Evolutionary conservation across 1,284 basidiomycete genomes (phyloP).

Genomic region (Papiliotrema nemorosa): DNA sequence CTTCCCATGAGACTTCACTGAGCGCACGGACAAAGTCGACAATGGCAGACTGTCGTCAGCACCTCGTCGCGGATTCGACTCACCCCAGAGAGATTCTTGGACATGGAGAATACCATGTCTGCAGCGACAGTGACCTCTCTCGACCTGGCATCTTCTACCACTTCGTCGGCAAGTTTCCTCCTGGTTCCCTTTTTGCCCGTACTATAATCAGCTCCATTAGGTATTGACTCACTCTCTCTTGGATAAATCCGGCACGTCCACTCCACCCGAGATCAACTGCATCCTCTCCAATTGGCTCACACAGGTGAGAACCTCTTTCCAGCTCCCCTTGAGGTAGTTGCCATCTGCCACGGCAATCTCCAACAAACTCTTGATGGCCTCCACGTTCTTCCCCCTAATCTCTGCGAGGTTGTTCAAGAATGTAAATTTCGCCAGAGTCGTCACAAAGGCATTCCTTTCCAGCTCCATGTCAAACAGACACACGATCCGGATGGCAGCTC

Average conservation of each 20-base stretch:
- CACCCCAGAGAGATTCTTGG: constrained; percentile 90
- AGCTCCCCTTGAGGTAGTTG: constrained; percentile 89
- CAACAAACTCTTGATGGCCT: constrained; percentile 88
- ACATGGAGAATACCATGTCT: constrained; percentile 98
- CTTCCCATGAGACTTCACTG: constrained; percentile 98
- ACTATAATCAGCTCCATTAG: not conserved
- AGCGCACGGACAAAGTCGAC: constrained; percentile 96
- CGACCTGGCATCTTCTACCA: constrained; percentile 94
- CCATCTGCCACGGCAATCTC: constrained; percentile 92
- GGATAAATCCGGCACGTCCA: constrained; percentile 74
- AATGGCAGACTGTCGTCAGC: constrained; percentile 72
- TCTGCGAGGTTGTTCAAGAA: constrained; percentile 94
- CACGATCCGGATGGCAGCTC: constrained; percentile 84
- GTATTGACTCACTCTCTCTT: constrained; percentile 64
- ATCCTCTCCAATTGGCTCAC: constrained; percentile 96
- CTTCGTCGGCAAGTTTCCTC: constrained; percentile 71
- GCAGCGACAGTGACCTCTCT: constrained; percentile 98
- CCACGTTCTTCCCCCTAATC: constrained; percentile 98
- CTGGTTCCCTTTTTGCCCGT: constrained; percentile 10
- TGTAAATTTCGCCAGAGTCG: constrained; percentile 95
- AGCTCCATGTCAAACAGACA: constrained; percentile 94
- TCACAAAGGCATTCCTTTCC: constrained; percentile 93
- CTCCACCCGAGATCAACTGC: constrained; percentile 86
- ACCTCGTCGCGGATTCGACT: constrained; percentile 37
- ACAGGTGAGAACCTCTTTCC: constrained; percentile 91